Conservation (phyloP, 148 eudicot species). For the Gaultheria prostrata region DNA sequence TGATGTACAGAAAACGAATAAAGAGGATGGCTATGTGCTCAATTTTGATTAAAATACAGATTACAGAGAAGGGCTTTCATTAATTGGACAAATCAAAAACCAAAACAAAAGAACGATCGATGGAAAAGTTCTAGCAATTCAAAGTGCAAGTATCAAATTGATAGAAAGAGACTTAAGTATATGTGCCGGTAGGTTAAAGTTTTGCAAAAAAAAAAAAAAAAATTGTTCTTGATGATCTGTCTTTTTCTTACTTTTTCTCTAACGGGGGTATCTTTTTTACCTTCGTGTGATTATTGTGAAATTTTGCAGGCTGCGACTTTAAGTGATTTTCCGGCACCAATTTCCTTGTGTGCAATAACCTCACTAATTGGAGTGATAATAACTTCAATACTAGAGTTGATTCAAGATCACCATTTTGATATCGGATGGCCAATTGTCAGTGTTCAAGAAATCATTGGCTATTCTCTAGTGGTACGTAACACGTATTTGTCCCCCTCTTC, state of each 20-base stretch:
- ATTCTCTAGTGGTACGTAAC: constrained; percentile 49
- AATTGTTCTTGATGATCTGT: not conserved
- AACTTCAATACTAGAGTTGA: constrained; percentile 36
- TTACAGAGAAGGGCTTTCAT: too few species aligned
- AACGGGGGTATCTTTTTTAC: not conserved
- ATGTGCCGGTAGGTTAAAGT: not conserved
- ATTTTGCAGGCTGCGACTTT: constrained; percentile 54
- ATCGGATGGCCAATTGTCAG: constrained; percentile 38
- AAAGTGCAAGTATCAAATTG: not conserved
- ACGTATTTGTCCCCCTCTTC: not conserved
- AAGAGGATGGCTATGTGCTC: too few species aligned
- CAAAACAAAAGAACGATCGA: too few species aligned
- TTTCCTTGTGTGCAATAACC: constrained; percentile 58
- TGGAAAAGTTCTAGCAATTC: not conserved
- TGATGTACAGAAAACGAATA: too few species aligned
- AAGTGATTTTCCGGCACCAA: constrained; percentile 65
- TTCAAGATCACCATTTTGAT: constrained; percentile 33
- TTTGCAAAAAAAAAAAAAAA: not conserved
- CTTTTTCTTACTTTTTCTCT: not conserved
- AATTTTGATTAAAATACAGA: too few species aligned
- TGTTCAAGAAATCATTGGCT: constrained; percentile 33
- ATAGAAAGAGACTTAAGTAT: not conserved
- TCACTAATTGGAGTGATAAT: constrained; percentile 53
- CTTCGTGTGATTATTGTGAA: not conserved
- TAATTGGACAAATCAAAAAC: too few species aligned